Conservation (phyloP, 2,329 filamentous ascomycete species). For the Paraconiothyrium sp. region DNA sequence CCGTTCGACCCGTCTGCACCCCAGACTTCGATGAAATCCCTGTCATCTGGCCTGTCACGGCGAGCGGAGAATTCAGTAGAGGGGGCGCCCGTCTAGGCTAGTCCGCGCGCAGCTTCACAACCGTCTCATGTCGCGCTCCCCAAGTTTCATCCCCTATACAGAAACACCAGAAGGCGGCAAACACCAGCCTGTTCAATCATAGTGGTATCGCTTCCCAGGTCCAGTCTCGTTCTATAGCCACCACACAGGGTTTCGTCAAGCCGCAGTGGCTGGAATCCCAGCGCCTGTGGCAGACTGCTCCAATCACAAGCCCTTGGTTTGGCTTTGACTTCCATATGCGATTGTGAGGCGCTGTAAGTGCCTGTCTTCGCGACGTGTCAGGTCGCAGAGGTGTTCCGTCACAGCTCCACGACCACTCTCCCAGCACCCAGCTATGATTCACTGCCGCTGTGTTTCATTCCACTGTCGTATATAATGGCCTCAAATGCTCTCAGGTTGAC, state of each 20-base stretch:
- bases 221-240: conserved; percentile 37
- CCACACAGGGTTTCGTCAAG: conserved; percentile 22
- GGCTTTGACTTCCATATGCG: conserved; percentile 13
- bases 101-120: conserved; percentile 31
- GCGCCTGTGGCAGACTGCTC: conserved; percentile 30
- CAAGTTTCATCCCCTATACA: conserved; percentile 47
- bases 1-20: conserved; percentile 33
- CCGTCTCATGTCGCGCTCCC: conserved; percentile 34
- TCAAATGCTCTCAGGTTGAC: conserved; percentile 44
- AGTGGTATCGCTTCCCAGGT: conserved; percentile 38
- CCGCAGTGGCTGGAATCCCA: conserved; percentile 38
- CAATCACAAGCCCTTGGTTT: conserved; percentile 36
- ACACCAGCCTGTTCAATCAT: conserved; percentile 20
- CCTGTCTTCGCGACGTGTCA: conserved; percentile 43
- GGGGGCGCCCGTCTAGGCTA: conserved; percentile 9
- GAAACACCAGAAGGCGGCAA: conserved; percentile 37
- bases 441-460: conserved; percentile 37
- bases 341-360: conserved; percentile 28
- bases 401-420: conserved; percentile 37
- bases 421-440: conserved; percentile 27
- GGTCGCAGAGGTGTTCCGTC: conserved; percentile 48
- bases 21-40: conserved; percentile 14
- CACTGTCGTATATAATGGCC: conserved; percentile 45
- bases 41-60: conserved; percentile 13
- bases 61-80: neutral